Percentiles rank a stretch among this genome's conserved stretches.
Evolutionary conservation across 2,329 filamentous ascomycete genomes (phyloP).

Genomic region (Neofusicoccum kwambonambiense): DNA sequence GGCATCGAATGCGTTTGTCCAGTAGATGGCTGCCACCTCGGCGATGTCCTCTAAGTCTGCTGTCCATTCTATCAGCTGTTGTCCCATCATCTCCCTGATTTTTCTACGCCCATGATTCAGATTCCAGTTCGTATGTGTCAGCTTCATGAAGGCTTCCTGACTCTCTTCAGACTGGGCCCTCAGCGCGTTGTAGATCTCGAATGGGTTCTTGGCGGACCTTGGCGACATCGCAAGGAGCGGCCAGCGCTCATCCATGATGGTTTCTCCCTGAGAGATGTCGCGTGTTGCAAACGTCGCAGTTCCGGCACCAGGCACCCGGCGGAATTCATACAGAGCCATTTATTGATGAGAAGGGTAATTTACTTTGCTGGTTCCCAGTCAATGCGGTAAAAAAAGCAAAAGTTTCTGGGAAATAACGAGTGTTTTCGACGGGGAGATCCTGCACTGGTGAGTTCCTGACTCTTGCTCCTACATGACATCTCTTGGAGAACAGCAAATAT

Average conservation of each 20-base stretch:
- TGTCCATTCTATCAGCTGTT: background rate
- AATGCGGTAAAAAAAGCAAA: background rate
- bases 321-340: background rate
- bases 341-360: background rate
- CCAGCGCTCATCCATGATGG: background rate
- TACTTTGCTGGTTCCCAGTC: background rate
- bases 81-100: background rate
- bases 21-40: background rate
- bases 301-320: background rate
- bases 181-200: background rate
- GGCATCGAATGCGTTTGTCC: background rate
- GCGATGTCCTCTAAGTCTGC: background rate
- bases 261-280: background rate
- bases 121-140: background rate
- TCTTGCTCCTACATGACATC: background rate
- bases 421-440: background rate
- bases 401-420: background rate
- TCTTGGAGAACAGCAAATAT: background rate
- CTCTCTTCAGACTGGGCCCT: background rate
- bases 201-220: background rate
- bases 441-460: background rate
- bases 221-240: background rate
- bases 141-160: background rate
- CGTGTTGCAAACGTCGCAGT: background rate
- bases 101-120: background rate